These are phyloP conservation scores for Leptographium wingfieldii DNA, from an alignment of 2,329 filamentous ascomycete genomes.

Conservation along the genomic window DNA sequence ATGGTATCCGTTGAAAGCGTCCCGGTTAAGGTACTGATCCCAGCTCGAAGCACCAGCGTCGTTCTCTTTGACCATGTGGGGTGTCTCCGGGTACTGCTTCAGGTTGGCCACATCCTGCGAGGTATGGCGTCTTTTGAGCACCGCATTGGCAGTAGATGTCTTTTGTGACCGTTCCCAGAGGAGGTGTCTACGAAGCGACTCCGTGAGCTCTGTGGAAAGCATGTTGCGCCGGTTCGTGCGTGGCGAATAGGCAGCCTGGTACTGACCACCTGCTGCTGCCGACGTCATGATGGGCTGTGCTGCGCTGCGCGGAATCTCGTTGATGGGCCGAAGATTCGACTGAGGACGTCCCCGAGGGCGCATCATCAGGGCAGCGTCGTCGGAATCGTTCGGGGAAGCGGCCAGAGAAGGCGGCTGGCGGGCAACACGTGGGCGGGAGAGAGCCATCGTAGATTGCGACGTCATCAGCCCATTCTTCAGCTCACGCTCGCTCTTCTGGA, in stretches of 20 bases:
- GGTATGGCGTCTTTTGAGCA: slow-evolving; percentile 80
- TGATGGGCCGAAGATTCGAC: slow-evolving; percentile 39
- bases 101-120: slow-evolving; percentile 84
- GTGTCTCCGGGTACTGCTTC: slow-evolving; percentile 62
- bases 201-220: slow-evolving; percentile 87
- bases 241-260: slow-evolving; percentile 72
- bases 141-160: slow-evolving; percentile 75
- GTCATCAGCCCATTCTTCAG: slow-evolving; percentile 56
- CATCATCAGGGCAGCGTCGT: slow-evolving; percentile 52
- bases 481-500: slow-evolving; percentile 64
- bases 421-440: slow-evolving; percentile 48
- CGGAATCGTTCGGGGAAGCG: slow-evolving; percentile 44
- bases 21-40: slow-evolving; percentile 78
- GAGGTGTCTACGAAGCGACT: slow-evolving; percentile 81
- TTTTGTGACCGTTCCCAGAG: slow-evolving; percentile 94
- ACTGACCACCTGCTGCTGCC: slow-evolving; percentile 39
- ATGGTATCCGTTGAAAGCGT: slow-evolving; percentile 69
- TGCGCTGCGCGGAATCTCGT: slow-evolving; percentile 51
- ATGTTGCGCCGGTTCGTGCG: slow-evolving; percentile 89
- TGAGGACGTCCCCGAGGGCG: slow-evolving; percentile 32
- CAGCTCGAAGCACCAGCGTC: slow-evolving; percentile 59
- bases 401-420: slow-evolving; percentile 31
- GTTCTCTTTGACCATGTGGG: slow-evolving; percentile 45
- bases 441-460: slow-evolving; percentile 53
- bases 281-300: slow-evolving; percentile 70